These are phyloP conservation scores for Leucogyrophana mollusca DNA, from an alignment of 768 basidiomycete genomes.

Conservation along the genomic window DNA sequence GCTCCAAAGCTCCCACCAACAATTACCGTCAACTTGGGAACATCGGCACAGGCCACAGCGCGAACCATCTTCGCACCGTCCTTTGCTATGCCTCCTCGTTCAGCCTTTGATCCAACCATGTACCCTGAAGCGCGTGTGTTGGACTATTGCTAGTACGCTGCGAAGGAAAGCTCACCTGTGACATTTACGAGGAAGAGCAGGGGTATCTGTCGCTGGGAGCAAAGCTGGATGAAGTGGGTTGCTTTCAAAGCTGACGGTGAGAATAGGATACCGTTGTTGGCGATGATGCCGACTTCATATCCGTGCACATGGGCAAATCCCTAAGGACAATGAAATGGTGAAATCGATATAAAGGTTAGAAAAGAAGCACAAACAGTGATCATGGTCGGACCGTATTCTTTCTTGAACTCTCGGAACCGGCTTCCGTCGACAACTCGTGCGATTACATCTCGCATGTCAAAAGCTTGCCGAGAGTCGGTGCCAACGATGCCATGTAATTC, in stretches of 20 bases:
- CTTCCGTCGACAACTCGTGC: slow-evolving; percentile 90
- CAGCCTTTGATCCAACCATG: slow-evolving; percentile 96
- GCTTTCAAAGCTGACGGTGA: slow-evolving; percentile 93
- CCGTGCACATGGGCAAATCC: slow-evolving; percentile 90
- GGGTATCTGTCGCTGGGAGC: slow-evolving; percentile 87
- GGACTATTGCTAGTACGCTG: background rate
- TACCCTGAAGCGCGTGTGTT: slow-evolving; percentile 51
- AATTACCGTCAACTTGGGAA: slow-evolving; percentile 91
- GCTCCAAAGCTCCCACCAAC: slow-evolving; percentile 95
- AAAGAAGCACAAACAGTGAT: slow-evolving; percentile 57
- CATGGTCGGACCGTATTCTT: slow-evolving; percentile 89
- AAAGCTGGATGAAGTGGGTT: slow-evolving; percentile 93
- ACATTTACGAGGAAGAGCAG: slow-evolving; percentile 94
- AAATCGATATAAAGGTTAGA: background rate
- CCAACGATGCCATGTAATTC: slow-evolving; percentile 93
- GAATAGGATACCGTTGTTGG: slow-evolving; percentile 94
- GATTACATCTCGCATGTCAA: slow-evolving; percentile 94
- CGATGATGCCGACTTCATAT: slow-evolving; percentile 87
- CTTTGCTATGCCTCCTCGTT: slow-evolving; percentile 92
- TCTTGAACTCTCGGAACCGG: slow-evolving; percentile 92
- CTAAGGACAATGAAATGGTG: slow-evolving; percentile 31
- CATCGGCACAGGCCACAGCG: slow-evolving; percentile 90
- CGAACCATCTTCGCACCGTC: slow-evolving; percentile 97
- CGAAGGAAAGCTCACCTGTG: slow-evolving; percentile 51
- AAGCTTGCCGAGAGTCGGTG: slow-evolving; percentile 82